phyloP scores from a whole-genome alignment of 2,329 filamentous ascomycete genomes.

The Grosmannia penicillata region DNA sequence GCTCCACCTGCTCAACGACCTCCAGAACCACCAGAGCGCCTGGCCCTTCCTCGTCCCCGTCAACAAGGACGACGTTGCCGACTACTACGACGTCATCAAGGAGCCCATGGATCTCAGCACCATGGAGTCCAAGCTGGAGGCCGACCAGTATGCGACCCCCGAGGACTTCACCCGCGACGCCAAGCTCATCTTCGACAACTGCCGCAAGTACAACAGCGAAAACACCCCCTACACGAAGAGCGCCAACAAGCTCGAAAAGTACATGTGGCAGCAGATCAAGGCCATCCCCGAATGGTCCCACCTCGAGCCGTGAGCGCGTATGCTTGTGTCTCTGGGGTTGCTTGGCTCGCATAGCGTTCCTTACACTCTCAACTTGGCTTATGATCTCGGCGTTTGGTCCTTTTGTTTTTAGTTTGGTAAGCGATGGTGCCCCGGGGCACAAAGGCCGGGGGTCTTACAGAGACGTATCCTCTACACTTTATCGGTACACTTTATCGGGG shows the following conservation, averaged over 20 bases:
- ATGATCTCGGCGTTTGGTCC: background rate
- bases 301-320: slow-evolving; percentile 28
- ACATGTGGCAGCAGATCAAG: slow-evolving; percentile 87
- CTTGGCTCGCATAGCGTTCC: background rate
- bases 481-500: too few relatives aligned
- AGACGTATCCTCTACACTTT: too few relatives aligned
- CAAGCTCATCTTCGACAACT: slow-evolving; percentile 84
- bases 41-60: slow-evolving; percentile 95
- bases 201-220: slow-evolving; percentile 91
- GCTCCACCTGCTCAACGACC: slow-evolving; percentile 79
- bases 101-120: slow-evolving; percentile 93
- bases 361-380: background rate
- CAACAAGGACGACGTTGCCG: slow-evolving; percentile 89
- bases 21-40: slow-evolving; percentile 83
- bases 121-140: slow-evolving; percentile 92
- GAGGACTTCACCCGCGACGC: slow-evolving; percentile 89
- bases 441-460: too few relatives aligned
- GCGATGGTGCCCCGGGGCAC: too few relatives aligned
- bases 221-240: slow-evolving; percentile 90
- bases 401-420: background rate
- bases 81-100: slow-evolving; percentile 97
- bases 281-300: slow-evolving; percentile 86
- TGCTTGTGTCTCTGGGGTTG: background rate
- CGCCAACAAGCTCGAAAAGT: slow-evolving; percentile 84
- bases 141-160: slow-evolving; percentile 78